These are phyloP conservation scores for Taphrina sp. DNA, from an alignment of 1,139 yeast species.

Conservation along the genomic window DNA sequence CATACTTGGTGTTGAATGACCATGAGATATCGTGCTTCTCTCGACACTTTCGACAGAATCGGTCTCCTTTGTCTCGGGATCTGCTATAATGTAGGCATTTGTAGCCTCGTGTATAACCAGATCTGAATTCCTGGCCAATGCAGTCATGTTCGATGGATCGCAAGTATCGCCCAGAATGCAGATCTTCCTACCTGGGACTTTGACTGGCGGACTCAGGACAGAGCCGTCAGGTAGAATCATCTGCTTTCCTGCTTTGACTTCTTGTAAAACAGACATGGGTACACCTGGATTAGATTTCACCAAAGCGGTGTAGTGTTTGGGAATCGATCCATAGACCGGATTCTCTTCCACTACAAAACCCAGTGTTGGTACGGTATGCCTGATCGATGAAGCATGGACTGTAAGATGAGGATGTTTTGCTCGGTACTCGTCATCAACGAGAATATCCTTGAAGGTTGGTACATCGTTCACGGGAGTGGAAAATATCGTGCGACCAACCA, in stretches of 20 bases:
- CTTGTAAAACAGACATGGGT: constrained; percentile 22
- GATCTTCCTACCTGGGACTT: constrained; percentile 14
- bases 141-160: constrained; percentile 24
- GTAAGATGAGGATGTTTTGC: not conserved
- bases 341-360: constrained; percentile 24
- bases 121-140: constrained; percentile 8
- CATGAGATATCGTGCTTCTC: constrained; percentile 19
- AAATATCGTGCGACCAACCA: constrained; percentile 1
- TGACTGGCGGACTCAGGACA: constrained; percentile 12
- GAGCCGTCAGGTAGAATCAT: constrained; percentile 21
- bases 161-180: constrained; percentile 30
- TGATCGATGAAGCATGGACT: constrained; percentile 27
- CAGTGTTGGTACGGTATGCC: constrained; percentile 23
- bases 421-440: constrained; percentile 10
- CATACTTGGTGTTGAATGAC: constrained; percentile 31
- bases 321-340: constrained; percentile 9
- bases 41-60: constrained; percentile 17
- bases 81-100: constrained; percentile 9
- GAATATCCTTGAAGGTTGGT: constrained; percentile 8
- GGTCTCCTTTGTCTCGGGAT: not conserved
- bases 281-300: constrained; percentile 3
- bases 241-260: constrained; percentile 4
- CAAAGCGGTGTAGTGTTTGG: not conserved
- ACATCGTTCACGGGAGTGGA: not conserved
- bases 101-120: constrained; percentile 31